Conservation (phyloP, 208 protist genomes). For the Blechomonas ayalai region DNA sequence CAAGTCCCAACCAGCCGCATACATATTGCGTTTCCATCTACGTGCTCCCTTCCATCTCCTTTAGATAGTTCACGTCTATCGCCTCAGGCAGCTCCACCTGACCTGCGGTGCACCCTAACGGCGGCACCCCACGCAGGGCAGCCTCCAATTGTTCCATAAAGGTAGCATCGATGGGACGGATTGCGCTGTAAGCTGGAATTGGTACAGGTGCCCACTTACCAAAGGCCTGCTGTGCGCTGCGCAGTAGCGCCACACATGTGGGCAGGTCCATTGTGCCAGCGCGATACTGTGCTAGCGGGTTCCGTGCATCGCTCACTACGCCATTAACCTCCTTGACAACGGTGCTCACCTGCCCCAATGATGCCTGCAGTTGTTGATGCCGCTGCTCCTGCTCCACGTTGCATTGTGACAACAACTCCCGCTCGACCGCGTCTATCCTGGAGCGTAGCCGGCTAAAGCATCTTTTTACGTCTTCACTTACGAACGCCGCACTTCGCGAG, state of each 20-base stretch:
- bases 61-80: conserved; percentile 73
- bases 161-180: conserved; percentile 13
- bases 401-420: conserved; percentile 26
- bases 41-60: no score
- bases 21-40: no score
- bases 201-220: conserved; percentile 32
- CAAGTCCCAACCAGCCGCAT: no score
- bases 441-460: conserved; percentile 29
- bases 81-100: conserved; percentile 63
- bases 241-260: conserved; percentile 33
- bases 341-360: conserved; percentile 18
- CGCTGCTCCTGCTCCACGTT: conserved; percentile 16
- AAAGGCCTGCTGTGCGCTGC: conserved; percentile 39
- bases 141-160: conserved; percentile 31
- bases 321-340: conserved; percentile 35
- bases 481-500: conserved; percentile 14
- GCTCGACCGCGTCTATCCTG: conserved; percentile 36
- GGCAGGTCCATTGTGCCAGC: conserved; percentile 19
- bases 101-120: conserved; percentile 12
- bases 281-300: conserved; percentile 26
- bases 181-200: conserved; percentile 38
- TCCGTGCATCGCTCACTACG: conserved; percentile 26
- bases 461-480: conserved; percentile 24
- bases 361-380: conserved; percentile 19
- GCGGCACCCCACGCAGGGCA: conserved; percentile 13